Conservation (phyloP, 1,139 yeast genomes). For the Hyphopichia wangnamkhiaoensis region DNA sequence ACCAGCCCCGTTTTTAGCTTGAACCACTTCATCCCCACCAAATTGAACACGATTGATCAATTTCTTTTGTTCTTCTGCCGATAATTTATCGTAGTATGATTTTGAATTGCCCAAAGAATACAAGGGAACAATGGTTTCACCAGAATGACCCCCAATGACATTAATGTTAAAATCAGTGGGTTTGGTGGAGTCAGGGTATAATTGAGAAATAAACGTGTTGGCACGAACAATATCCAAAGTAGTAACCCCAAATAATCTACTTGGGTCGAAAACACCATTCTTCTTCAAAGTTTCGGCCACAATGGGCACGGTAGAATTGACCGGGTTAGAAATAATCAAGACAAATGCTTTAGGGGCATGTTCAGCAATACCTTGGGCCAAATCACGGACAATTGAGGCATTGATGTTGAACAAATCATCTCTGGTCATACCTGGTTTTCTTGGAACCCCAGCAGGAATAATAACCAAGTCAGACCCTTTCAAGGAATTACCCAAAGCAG, state of each 20-base stretch:
- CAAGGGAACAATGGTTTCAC: conserved; percentile 96
- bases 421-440: conserved; percentile 99
- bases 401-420: conserved; percentile 97
- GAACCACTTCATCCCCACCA: conserved; percentile 98
- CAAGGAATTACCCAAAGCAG: conserved; percentile 75
- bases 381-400: conserved; percentile 91
- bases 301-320: conserved; percentile 97
- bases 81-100: conserved; percentile 46
- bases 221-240: conserved; percentile 94
- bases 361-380: conserved; percentile 87
- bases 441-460: conserved; percentile 99
- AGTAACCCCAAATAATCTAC: conserved; percentile 94
- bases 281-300: conserved; percentile 92
- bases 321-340: conserved; percentile 92
- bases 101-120: conserved; percentile 59
- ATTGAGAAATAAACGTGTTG: conserved; percentile 83
- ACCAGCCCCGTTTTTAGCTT: conserved; percentile 99
- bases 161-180: conserved; percentile 73
- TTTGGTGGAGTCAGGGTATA: conserved; percentile 50
- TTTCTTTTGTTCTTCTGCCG: conserved; percentile 60
- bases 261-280: conserved; percentile 86
- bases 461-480: conserved; percentile 83
- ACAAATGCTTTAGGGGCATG: conserved; percentile 86
- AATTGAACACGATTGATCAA: conserved; percentile 93
- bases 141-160: conserved; percentile 98